Percentiles rank a stretch among this genome's conserved stretches.
Conservation (phyloP, 768 basidiomycete species). For the Termitomyces sp. region DNA sequence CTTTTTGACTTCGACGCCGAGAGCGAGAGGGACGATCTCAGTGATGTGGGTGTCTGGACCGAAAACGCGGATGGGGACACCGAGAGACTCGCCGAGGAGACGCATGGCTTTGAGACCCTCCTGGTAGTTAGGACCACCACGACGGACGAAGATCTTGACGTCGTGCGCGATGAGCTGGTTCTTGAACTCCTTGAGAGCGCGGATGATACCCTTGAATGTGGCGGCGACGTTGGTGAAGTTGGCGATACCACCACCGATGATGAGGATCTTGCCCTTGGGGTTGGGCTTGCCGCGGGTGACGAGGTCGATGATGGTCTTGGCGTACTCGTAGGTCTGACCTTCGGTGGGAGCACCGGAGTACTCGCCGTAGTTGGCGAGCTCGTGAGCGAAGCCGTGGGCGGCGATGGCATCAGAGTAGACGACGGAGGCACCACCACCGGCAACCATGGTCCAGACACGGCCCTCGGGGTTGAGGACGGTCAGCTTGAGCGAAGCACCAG, state of each 20-base stretch:
- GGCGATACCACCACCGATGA: conserved; percentile 99
- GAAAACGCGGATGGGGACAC: conserved; percentile 95
- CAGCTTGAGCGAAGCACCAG: conserved; percentile 96
- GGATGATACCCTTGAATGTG: conserved; percentile 99
- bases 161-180: conserved; percentile 75
- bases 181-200: conserved; percentile 92
- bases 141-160: conserved; percentile 95
- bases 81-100: conserved; percentile 93
- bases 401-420: conserved; percentile 80
- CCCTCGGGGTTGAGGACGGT: conserved; percentile 95
- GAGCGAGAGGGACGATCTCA: conserved; percentile 97
- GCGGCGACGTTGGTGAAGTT: conserved; percentile 99
- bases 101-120: conserved; percentile 97
- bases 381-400: conserved; percentile 93
- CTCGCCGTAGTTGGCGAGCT: conserved; percentile 99
- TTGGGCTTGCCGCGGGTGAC: conserved; percentile 87
- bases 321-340: conserved; percentile 99
- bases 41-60: conserved; percentile 99
- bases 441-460: conserved; percentile 99
- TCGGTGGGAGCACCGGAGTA: conserved; percentile 98
- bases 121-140: conserved; percentile 99
- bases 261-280: conserved; percentile 93
- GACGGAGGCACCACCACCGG: conserved; percentile 82
- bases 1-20: conserved; percentile 71
- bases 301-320: conserved; percentile 96